phyloP scores from a whole-genome alignment of 768 basidiomycete species.

The Lentinula detonsa region DNA sequence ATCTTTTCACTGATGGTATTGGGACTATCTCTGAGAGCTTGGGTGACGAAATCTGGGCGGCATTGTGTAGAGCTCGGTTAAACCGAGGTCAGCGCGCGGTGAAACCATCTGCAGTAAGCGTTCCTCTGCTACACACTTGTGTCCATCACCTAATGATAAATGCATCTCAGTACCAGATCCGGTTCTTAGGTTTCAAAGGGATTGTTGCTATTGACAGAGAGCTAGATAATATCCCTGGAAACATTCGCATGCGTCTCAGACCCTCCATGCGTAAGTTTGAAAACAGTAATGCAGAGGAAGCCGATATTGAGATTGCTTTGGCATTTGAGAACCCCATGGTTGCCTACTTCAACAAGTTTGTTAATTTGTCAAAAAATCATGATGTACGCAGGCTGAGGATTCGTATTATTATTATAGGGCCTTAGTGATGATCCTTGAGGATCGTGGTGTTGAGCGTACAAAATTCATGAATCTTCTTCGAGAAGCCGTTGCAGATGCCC shows the following conservation, averaged over 20 bases:
- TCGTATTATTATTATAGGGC: conserved; percentile 35
- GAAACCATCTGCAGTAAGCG: conserved; percentile 57
- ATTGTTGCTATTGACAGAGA: conserved; percentile 63
- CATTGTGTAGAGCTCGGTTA: conserved; percentile 39
- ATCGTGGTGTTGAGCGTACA: conserved; percentile 54
- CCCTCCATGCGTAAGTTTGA: conserved; percentile 74
- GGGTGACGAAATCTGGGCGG: conserved; percentile 52
- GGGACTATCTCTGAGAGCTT: conserved; percentile 69
- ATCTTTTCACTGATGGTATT: conserved; percentile 70
- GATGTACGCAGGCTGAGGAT: not conserved
- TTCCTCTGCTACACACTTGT: not conserved
- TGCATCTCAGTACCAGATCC: conserved; percentile 61
- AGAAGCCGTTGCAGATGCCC: conserved; percentile 45
- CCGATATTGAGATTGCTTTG: conserved; percentile 70
- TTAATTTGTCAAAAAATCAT: not conserved
- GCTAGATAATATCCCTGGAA: conserved; percentile 34
- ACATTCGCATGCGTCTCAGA: conserved; percentile 64
- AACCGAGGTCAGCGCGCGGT: conserved; percentile 25
- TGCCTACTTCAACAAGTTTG: conserved; percentile 70
- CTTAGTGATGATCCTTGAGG: conserved; percentile 74
- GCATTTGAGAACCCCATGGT: conserved; percentile 53
- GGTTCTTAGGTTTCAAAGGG: conserved; percentile 82
- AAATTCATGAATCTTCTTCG: conserved; percentile 62
- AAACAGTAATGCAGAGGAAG: conserved; percentile 37
- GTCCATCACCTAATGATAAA: not conserved